A percentile compares a stretch with the other conserved stretches of the same genome.
These are phyloP conservation scores for Tolypocladium pustulatum DNA, from an alignment of 2,329 filamentous ascomycete species.

Conservation along the genomic window DNA sequence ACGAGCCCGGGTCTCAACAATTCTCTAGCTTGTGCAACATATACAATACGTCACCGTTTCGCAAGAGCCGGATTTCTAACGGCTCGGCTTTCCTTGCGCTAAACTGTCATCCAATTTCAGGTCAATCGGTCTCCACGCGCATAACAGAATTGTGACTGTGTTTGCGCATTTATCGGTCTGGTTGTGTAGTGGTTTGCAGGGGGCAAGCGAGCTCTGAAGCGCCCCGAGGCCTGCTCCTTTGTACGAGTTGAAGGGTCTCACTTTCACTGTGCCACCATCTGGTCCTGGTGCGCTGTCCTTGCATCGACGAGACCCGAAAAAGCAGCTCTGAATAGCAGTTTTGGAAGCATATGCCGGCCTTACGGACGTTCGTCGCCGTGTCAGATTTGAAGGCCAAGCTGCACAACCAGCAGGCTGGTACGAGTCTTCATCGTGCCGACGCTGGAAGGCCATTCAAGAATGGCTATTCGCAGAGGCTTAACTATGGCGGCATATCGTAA, in stretches of 20 bases:
- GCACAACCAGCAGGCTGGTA: neutral
- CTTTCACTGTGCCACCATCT: neutral
- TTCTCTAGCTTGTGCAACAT: neutral
- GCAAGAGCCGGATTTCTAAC: neutral
- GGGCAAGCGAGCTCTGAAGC: neutral
- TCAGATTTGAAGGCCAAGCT: no score
- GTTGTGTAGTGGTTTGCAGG: neutral
- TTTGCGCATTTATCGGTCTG: neutral
- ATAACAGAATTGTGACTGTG: neutral
- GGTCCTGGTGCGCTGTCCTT: neutral
- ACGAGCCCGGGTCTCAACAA: neutral
- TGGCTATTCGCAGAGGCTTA: no score
- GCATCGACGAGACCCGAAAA: neutral
- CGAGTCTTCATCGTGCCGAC: neutral
- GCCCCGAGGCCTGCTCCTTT: neutral
- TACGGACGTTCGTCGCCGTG: neutral
- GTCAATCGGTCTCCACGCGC: neutral
- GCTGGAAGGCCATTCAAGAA: neutral
- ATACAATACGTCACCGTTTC: neutral
- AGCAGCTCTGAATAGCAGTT: neutral
- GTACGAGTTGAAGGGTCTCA: neutral
- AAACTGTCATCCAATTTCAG: neutral
- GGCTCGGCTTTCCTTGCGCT: neutral
- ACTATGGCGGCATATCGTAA: neutral
- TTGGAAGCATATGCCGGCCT: no score